These are phyloP conservation scores for Geosmithia morbida DNA, from an alignment of 2,329 filamentous ascomycete species.

Conservation along the genomic window DNA sequence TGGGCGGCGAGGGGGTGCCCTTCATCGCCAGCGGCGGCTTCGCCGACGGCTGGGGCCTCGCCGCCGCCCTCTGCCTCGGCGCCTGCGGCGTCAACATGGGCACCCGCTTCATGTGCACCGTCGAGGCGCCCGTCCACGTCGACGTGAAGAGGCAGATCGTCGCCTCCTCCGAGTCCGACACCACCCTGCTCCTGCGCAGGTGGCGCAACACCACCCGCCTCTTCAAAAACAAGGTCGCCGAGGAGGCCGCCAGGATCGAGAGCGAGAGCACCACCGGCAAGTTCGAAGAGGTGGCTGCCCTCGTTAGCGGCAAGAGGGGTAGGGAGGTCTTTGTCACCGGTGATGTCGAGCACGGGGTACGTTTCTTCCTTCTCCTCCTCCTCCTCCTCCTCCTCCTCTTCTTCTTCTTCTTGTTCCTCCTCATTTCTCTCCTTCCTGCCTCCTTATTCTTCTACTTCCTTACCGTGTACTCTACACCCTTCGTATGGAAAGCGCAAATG, in stretches of 20 bases:
- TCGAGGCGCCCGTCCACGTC: constrained; percentile 80
- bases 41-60: constrained; percentile 84
- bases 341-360: constrained; percentile 77
- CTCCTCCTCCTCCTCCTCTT: not conserved
- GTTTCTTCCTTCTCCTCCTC: constrained; percentile 17
- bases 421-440: too few relatives aligned
- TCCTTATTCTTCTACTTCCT: too few relatives aligned
- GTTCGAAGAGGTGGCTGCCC: constrained; percentile 76
- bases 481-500: too few relatives aligned
- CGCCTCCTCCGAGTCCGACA: constrained; percentile 77
- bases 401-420: not conserved
- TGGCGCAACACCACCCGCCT: constrained; percentile 89
- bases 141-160: constrained; percentile 95
- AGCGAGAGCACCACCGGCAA: constrained; percentile 69
- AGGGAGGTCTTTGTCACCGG: constrained; percentile 86
- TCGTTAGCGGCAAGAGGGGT: constrained; percentile 81
- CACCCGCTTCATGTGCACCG: constrained; percentile 91
- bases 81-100: constrained; percentile 98
- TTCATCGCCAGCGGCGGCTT: constrained; percentile 97
- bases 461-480: too few relatives aligned
- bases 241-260: constrained; percentile 72
- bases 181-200: constrained; percentile 69
- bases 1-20: constrained; percentile 58
- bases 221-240: constrained; percentile 80
- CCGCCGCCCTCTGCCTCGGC: constrained; percentile 77